Conservation (phyloP, 202 grass and related monocot species). For the Sporobolus alterniflorus region DNA sequence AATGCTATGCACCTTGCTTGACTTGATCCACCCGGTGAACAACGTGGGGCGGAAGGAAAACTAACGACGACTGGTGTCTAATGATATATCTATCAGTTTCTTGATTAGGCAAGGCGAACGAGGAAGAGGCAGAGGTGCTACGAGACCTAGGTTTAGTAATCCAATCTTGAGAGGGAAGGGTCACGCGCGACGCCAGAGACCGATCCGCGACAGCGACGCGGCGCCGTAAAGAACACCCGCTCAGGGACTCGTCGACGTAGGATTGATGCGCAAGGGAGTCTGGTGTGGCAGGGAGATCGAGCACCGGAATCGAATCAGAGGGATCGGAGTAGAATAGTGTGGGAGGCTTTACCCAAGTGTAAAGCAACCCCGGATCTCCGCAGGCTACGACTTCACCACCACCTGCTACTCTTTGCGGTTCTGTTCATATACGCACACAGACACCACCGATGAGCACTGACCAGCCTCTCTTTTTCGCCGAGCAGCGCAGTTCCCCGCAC, state of each 20-base stretch:
- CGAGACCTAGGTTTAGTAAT: background rate
- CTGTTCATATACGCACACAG: background rate
- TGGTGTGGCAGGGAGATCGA: slow-evolving; percentile 47
- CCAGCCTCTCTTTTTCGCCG: slow-evolving; percentile 6
- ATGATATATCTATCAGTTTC: background rate
- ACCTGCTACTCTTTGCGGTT: background rate
- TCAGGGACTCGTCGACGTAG: slow-evolving; percentile 11
- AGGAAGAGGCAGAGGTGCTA: background rate
- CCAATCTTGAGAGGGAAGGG: slow-evolving; percentile 35
- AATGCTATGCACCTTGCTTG: background rate
- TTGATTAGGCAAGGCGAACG: background rate
- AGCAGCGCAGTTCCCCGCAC: background rate
- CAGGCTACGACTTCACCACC: slow-evolving; percentile 16
- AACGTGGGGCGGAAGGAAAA: background rate
- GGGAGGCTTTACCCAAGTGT: slow-evolving; percentile 68
- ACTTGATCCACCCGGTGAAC: slow-evolving; percentile 7
- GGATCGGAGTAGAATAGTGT: slow-evolving; percentile 29
- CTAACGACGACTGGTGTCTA: background rate
- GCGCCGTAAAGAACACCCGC: slow-evolving; percentile 40
- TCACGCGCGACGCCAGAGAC: slow-evolving; percentile 23
- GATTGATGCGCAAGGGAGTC: slow-evolving; percentile 59
- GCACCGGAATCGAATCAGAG: background rate
- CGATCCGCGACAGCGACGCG: slow-evolving; percentile 55
- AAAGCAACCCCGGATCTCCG: slow-evolving; percentile 49
- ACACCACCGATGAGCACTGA: slow-evolving; percentile 7